phyloP scores from a whole-genome alignment of 805 yeast species.

The Cyberlindnera mycetangii region DNA sequence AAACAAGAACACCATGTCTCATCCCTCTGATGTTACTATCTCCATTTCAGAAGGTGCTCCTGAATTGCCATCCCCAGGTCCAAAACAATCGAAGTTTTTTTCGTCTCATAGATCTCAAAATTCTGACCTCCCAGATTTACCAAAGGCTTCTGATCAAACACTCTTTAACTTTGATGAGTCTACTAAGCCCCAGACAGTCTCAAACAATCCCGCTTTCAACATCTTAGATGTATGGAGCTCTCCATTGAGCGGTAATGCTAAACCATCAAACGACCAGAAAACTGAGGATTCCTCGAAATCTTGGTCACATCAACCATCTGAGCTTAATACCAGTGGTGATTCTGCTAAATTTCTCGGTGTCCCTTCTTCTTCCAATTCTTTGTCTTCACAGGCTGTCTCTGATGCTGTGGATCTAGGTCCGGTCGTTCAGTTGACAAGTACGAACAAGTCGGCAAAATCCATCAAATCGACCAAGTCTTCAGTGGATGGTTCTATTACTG shows the following conservation, averaged over 20 bases:
- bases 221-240: conserved; percentile 21
- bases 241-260: conserved; percentile 8
- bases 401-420: conserved; percentile 12
- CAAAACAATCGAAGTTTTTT: conserved; percentile 27
- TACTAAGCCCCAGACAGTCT: neutral
- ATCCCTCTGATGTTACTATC: neutral
- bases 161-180: conserved; percentile 6
- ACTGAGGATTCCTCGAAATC: neutral
- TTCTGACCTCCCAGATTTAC: conserved; percentile 5
- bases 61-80: neutral
- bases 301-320: neutral
- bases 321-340: neutral
- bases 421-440: conserved; percentile 18
- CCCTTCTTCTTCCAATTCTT: conserved; percentile 15
- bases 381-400: conserved; percentile 15
- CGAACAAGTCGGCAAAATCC: conserved; percentile 21
- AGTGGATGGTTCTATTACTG: conserved; percentile 11
- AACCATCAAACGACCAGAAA: conserved; percentile 3
- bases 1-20: conserved; percentile 5
- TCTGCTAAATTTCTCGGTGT: conserved; percentile 1
- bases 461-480: conserved; percentile 20
- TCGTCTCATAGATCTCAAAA: conserved; percentile 15
- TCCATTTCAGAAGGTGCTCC: neutral
- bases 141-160: neutral
- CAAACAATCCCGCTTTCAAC: conserved; percentile 7